Evolutionary conservation across 345 rosid genomes (phyloP).

Genomic region (Lagerstroemia speciosa): DNA sequence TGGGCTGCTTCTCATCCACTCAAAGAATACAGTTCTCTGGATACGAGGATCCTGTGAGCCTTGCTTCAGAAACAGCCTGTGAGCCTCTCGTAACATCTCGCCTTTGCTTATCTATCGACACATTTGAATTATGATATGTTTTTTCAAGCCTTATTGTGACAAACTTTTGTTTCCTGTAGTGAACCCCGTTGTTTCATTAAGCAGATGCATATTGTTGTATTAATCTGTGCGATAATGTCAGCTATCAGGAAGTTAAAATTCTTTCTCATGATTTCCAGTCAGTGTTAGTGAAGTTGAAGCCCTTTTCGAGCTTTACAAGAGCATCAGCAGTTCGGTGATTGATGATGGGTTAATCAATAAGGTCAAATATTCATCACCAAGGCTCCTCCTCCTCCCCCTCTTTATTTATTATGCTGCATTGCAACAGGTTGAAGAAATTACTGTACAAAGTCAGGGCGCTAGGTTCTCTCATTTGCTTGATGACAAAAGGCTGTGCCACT

Average conservation of each 20-base stretch:
- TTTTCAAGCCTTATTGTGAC: background rate
- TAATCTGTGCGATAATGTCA: background rate
- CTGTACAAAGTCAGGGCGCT: background rate
- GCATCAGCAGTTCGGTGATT: constrained; percentile 89
- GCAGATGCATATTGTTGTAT: background rate
- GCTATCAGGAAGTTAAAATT: background rate
- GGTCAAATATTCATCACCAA: constrained; percentile 30
- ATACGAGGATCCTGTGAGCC: constrained; percentile 73
- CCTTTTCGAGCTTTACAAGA: constrained; percentile 86
- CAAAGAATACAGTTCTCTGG: constrained; percentile 63
- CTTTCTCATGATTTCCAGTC: constrained; percentile 41
- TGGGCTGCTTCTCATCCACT: constrained; percentile 95
- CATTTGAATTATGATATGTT: background rate
- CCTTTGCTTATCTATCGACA: background rate
- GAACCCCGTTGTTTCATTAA: background rate
- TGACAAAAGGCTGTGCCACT: background rate
- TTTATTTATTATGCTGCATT: background rate
- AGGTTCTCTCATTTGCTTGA: background rate
- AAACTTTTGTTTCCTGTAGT: background rate
- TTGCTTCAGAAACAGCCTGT: constrained; percentile 96
- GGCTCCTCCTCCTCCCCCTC: background rate
- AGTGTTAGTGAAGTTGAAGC: constrained; percentile 99
- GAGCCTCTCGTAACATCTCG: background rate
- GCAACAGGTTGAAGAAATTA: background rate
- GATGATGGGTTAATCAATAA: constrained; percentile 96